phyloP scores from a whole-genome alignment of 495 filamentous ascomycete species.

The Trichodelitschia bisporula region DNA sequence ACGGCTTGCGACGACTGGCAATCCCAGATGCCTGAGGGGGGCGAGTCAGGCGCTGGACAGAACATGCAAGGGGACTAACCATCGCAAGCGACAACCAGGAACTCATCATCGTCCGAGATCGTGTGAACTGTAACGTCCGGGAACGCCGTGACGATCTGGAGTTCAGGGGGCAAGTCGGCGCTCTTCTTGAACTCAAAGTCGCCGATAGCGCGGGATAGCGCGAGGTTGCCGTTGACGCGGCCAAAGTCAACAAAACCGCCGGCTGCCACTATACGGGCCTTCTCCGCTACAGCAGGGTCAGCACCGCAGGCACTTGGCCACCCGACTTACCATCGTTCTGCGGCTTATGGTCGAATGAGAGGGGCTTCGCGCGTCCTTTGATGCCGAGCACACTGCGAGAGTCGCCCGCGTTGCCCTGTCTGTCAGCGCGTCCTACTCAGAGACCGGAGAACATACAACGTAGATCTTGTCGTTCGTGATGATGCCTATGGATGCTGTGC shows the following conservation, averaged over 20 bases:
- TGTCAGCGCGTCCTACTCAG: too few relatives aligned
- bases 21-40: constrained; percentile 79
- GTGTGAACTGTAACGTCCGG: constrained; percentile 85
- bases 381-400: constrained; percentile 83
- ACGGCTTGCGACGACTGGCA: constrained; percentile 96
- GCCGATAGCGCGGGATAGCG: constrained; percentile 90
- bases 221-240: constrained; percentile 92
- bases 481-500: constrained; percentile 76
- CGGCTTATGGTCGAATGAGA: constrained; percentile 96
- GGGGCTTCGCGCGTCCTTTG: constrained; percentile 85
- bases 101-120: constrained; percentile 81
- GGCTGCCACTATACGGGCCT: constrained; percentile 81
- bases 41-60: constrained; percentile 10
- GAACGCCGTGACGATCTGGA: constrained; percentile 93
- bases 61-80: constrained; percentile 45
- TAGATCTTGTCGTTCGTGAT: constrained; percentile 82
- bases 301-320: background rate
- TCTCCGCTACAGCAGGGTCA: constrained; percentile 41
- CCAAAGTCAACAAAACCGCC: constrained; percentile 98
- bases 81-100: constrained; percentile 90
- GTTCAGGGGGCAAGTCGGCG: constrained; percentile 79
- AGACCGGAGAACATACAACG: constrained; percentile 79
- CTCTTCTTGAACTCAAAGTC: constrained; percentile 99
- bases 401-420: constrained; percentile 88
- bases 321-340: constrained; percentile 69